phyloP scores from a whole-genome alignment of 176 grass and related monocot species.

The Saccharum officinarum region DNA sequence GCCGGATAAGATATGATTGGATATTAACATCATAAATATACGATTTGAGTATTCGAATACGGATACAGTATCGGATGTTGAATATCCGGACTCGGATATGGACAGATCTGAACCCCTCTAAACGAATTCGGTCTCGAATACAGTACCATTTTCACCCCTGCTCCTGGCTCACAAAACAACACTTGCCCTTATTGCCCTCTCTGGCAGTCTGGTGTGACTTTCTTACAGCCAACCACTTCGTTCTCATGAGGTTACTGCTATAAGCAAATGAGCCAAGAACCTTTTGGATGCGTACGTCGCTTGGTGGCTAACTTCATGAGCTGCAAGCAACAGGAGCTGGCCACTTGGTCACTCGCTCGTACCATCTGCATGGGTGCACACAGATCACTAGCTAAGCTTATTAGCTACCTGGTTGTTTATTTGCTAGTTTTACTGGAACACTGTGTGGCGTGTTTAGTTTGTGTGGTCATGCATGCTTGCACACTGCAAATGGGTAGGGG shows the following conservation, averaged over 20 bases:
- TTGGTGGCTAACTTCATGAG: not conserved
- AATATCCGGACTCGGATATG: no score
- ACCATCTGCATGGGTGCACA: conserved; percentile 4
- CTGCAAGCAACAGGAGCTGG: not conserved
- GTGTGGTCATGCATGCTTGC: conserved; percentile 13
- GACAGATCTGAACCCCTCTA: no score
- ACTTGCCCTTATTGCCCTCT: not conserved
- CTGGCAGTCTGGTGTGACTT: not conserved
- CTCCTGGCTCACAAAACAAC: not conserved
- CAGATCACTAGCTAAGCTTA: not conserved
- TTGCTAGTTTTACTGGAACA: not conserved
- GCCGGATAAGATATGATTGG: no score
- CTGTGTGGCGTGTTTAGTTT: not conserved
- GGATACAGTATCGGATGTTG: no score
- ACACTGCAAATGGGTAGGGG: not conserved
- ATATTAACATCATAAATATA: no score
- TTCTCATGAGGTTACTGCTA: not conserved
- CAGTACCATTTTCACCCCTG: no score
- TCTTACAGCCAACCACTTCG: not conserved
- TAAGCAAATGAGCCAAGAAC: not conserved
- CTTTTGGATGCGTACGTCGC: not conserved
- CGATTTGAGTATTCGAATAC: no score
- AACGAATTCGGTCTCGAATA: no score
- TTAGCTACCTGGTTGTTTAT: no score
- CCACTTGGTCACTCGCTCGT: not conserved